Base-by-base conservation (phyloP, 1,284 basidiomycete genomes). In the Leccinum angustisporum region DNA sequence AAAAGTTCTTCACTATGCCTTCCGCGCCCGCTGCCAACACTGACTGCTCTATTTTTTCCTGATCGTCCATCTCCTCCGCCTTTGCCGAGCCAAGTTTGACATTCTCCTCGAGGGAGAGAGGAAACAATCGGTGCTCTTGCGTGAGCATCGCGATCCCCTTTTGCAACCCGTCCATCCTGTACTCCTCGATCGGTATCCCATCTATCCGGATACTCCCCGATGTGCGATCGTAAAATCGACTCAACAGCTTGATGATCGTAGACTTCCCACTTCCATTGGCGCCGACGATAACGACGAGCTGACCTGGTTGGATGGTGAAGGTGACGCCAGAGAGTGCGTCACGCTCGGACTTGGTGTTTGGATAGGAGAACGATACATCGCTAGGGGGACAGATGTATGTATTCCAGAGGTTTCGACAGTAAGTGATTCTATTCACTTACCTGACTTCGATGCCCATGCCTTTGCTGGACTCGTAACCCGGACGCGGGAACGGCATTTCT, bases 241-340 rank as follows among this genome's bases (percentile, higher is more conserved):
- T 94, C 3, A 97, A 79, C 4, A 98, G 81, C 0, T 89, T 80
- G 0, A 91, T 87, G 65, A 95, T 80, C 4, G 94, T 97, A 18
- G 91, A 93, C 76, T 97, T 97, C 58, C 95, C 95, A 18, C 85
- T 91, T 0, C 94, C 95, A 0, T 92, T 95, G 0, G 90, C 76
- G 14, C 94, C 94, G 34, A 96, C 94, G 62, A 97, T 74, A 18
- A 84, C 79, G 0, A 81, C 78, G 2, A 82, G 77, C 40, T 80
- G 76, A 9, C 83, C 83, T 1, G 80, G 70, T 31, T 75, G 72
- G 58, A 85, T 80, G 3, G 62, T 70, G 25, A 85, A 72, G 0
- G 78, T 80, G 3, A 84, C 69, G 5, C 72, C 64, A 1, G 65
- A 67, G n/a, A 85, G 68, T 1, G 81, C 81, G 6, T 69, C 66